Percentiles rank a stretch among this genome's conserved stretches.
phyloP scores from a whole-genome alignment of 345 rosid genomes.

The Arabidopsis arenosa region DNA sequence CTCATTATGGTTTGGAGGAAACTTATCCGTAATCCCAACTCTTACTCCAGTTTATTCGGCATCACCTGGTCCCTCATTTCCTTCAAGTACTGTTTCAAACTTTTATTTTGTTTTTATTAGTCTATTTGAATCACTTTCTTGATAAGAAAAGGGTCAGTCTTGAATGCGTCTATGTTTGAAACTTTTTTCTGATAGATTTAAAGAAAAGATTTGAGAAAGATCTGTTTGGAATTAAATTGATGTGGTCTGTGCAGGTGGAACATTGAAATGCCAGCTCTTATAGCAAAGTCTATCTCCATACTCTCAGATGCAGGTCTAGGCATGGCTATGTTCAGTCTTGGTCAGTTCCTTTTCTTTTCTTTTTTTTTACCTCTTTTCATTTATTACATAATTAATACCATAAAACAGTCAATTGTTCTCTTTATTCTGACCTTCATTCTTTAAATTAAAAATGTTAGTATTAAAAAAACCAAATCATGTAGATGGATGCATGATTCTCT shows the following conservation, averaged over 20 bases:
- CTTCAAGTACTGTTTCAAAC: constrained; percentile 62
- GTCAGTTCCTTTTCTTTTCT: constrained; percentile 57
- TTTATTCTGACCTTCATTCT: constrained; percentile 33
- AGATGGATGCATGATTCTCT: constrained; percentile 41
- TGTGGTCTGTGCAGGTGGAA: constrained; percentile 74
- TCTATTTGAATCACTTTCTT: background rate
- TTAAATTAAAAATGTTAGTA: background rate
- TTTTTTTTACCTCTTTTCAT: constrained; percentile 20
- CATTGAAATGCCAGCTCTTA: constrained; percentile 90
- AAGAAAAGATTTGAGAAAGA: constrained; percentile 39
- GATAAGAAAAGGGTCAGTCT: background rate
- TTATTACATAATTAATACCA: constrained; percentile 24
- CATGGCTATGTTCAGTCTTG: constrained; percentile 99
- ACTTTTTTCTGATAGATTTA: background rate
- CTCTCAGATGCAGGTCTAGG: constrained; percentile 99
- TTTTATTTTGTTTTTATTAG: background rate
- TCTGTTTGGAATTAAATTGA: constrained; percentile 38
- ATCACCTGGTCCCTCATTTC: constrained; percentile 91
- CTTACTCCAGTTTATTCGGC: constrained; percentile 95
- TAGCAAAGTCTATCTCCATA: constrained; percentile 95
- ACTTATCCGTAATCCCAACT: constrained; percentile 97
- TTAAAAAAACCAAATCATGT: constrained; percentile 18
- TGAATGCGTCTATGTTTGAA: constrained; percentile 1
- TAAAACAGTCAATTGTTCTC: constrained; percentile 41
- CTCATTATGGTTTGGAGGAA: constrained; percentile 99